These are phyloP conservation scores for Suillus weaverae DNA, from an alignment of 768 basidiomycete genomes.

Conservation along the genomic window DNA sequence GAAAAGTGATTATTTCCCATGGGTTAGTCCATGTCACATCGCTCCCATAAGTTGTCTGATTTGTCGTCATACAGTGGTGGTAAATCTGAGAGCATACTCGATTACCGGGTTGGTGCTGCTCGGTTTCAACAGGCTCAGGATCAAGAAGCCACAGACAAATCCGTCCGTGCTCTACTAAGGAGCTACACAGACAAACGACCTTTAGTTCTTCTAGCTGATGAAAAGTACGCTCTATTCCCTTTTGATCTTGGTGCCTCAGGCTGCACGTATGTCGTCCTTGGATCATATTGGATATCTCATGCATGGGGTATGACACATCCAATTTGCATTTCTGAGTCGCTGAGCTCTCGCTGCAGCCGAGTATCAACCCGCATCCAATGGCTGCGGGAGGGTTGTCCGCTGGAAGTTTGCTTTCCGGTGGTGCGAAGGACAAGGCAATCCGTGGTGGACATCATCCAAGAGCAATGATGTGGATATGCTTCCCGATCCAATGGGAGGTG, in stretches of 20 bases:
- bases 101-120: conserved; percentile 37
- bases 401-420: conserved; percentile 86
- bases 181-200: conserved; percentile 57
- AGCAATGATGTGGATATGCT: background rate
- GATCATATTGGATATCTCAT: conserved; percentile 68
- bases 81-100: conserved; percentile 58
- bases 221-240: conserved; percentile 72
- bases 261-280: conserved; percentile 52
- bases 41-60: conserved; percentile 3
- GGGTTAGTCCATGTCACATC: conserved; percentile 49
- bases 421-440: conserved; percentile 68
- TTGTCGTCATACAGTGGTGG: conserved; percentile 52
- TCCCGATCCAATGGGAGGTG: background rate
- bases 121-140: conserved; percentile 53
- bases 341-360: conserved; percentile 46
- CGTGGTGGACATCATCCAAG: conserved; percentile 45
- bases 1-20: conserved; percentile 78
- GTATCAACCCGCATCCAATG: conserved; percentile 51
- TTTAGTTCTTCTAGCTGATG: conserved; percentile 70
- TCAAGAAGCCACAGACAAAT: conserved; percentile 67
- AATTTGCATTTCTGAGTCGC: conserved; percentile 6
- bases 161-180: conserved; percentile 65
- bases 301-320: conserved; percentile 41
- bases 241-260: conserved; percentile 55
- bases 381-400: conserved; percentile 57